A percentile compares a stretch with the other conserved stretches of the same genome.
These are phyloP conservation scores for Salvia splendens DNA, from an alignment of 257 asterid genomes.

Conservation along the genomic window DNA sequence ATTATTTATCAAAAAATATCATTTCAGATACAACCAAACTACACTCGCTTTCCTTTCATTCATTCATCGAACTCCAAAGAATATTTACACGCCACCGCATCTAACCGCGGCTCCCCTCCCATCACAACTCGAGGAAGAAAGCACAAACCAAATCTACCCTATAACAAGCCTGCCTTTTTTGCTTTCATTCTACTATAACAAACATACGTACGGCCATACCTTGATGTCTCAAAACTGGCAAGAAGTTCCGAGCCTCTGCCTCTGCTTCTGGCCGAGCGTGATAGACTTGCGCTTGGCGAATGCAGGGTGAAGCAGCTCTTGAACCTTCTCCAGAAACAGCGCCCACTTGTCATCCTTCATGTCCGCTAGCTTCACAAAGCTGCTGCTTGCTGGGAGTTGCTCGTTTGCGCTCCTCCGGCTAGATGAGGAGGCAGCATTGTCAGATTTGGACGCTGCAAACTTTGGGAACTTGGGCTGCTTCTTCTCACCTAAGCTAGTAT, in stretches of 20 bases:
- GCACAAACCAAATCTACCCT: slow-evolving; percentile 46
- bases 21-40: slow-evolving; percentile 36
- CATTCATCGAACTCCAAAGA: slow-evolving; percentile 41
- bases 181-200: slow-evolving; percentile 37
- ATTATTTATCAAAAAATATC: slow-evolving; percentile 58
- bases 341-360: slow-evolving; percentile 86
- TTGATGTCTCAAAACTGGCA: slow-evolving; percentile 87
- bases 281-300: slow-evolving; percentile 63
- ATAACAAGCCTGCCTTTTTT: slow-evolving; percentile 30
- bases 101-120: slow-evolving; percentile 35
- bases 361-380: slow-evolving; percentile 86
- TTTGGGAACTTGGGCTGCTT: slow-evolving; percentile 55
- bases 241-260: slow-evolving; percentile 97
- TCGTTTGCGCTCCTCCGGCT: slow-evolving; percentile 92
- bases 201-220: slow-evolving; percentile 17
- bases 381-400: slow-evolving; percentile 76
- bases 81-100: slow-evolving; percentile 55
- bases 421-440: slow-evolving; percentile 53
- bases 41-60: slow-evolving; percentile 40
- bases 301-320: slow-evolving; percentile 73
- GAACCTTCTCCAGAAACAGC: slow-evolving; percentile 76
- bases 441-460: slow-evolving; percentile 50
- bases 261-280: slow-evolving; percentile 67
- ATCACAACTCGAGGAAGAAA: slow-evolving; percentile 33
- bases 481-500: slow-evolving; percentile 60